Evolutionary conservation across 2,329 filamentous ascomycete species (phyloP).

Genomic region (Colletotrichum sp.): DNA sequence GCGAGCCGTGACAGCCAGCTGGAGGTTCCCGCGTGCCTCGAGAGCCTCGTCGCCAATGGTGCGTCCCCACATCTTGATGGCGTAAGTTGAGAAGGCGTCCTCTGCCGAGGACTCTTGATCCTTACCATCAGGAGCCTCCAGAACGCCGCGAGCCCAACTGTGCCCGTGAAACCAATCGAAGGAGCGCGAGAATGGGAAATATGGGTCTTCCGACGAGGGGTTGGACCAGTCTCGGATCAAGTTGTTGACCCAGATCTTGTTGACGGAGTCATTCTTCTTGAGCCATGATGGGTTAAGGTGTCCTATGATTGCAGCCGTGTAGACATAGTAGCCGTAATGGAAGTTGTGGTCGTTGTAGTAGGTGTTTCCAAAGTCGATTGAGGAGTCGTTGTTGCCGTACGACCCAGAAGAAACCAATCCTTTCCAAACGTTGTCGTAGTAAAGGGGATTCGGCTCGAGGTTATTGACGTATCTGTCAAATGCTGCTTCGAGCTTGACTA

Average conservation of each 20-base stretch:
- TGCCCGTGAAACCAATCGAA: conserved; percentile 90
- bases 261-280: conserved; percentile 48
- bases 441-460: conserved; percentile 60
- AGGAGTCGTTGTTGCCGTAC: conserved; percentile 66
- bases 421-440: conserved; percentile 68
- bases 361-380: conserved; percentile 80
- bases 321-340: conserved; percentile 81
- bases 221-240: conserved; percentile 79
- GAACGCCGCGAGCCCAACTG: conserved; percentile 78
- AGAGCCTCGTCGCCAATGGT: conserved; percentile 72
- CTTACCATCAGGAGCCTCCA: conserved; percentile 69
- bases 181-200: conserved; percentile 75
- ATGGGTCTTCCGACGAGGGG: conserved; percentile 65
- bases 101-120: conserved; percentile 82
- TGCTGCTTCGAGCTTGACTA: conserved; percentile 61
- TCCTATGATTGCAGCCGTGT: conserved; percentile 77
- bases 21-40: conserved; percentile 76
- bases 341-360: conserved; percentile 72
- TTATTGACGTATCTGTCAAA: conserved; percentile 67
- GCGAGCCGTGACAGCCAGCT: conserved; percentile 74
- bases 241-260: conserved; percentile 73
- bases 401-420: conserved; percentile 73
- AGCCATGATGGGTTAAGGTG: conserved; percentile 75
- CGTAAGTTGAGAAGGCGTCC: conserved; percentile 79
- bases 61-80: conserved; percentile 83